phyloP scores from a whole-genome alignment of 345 rosid species.

The Citrus sp. region DNA sequence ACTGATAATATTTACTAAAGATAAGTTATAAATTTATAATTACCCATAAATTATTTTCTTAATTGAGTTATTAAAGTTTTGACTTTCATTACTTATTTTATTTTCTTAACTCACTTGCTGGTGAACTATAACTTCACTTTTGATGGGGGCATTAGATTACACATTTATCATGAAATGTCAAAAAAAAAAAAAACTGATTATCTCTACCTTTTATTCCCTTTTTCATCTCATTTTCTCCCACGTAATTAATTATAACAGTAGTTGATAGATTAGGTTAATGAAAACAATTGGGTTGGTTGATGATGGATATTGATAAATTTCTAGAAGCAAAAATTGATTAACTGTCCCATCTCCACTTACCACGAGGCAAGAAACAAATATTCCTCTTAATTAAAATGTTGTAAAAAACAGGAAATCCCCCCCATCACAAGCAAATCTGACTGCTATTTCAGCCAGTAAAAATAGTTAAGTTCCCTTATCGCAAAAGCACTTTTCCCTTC shows the following conservation, averaged over 20 bases:
- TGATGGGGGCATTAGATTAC: not conserved
- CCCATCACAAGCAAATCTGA: not conserved
- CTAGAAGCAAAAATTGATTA: conserved; percentile 9
- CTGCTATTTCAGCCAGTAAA: not conserved
- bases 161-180: not conserved
- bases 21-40: not conserved
- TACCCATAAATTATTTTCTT: not conserved
- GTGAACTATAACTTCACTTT: not conserved
- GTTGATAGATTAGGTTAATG: conserved; percentile 41
- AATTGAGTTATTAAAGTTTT: not conserved
- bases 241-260: conserved; percentile 7
- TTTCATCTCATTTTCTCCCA: not conserved
- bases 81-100: not conserved
- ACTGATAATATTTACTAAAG: not conserved
- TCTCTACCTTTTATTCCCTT: not conserved
- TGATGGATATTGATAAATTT: not conserved
- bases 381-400: not conserved
- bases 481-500: too few species aligned
- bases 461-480: too few species aligned
- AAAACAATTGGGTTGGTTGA: conserved; percentile 35
- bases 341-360: conserved; percentile 21
- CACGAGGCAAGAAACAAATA: not conserved
- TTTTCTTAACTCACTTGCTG: not conserved
- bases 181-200: not conserved
- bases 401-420: not conserved